Evolutionary conservation across 2,329 filamentous ascomycete genomes (phyloP), one percentile per base, ranked within the genome.

Genomic region (Fusarium fracticaudum): DNA sequence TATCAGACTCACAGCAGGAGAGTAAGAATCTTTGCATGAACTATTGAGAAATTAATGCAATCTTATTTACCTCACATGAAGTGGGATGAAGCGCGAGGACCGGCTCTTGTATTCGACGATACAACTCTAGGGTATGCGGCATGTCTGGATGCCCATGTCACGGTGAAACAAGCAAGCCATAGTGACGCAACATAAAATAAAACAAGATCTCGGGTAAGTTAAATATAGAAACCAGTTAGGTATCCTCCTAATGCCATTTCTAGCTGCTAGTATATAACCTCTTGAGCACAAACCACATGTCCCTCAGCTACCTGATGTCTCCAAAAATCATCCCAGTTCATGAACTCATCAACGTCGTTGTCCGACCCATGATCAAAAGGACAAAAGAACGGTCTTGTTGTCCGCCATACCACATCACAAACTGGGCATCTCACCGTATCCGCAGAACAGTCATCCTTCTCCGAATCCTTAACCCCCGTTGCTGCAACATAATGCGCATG

Each of bases 201-300:
- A 6, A n/a, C 14, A n/a, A n/a, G 22, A 0, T n/a, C 8, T 15
- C 14, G 13, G 40, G 0, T 43, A 0, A 40, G 11, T 5, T 1
- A 22, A 10, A n/a, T 17, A 43, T 24, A 0, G 3, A 3, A 29
- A 29, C 29, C 3, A 29, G 29, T 3, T 26, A 26, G 1, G 0
- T 13, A 12, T 20, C 7, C 7, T 8, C 24, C 4, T 3, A 12
- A 7, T 11, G n/a, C 22, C 14, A 2, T 24, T 26, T 20, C 5
- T 10, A 12, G 17, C 12, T 9, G 4, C 44, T 31, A 47, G 4
- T 7, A 3, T 0, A 40, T 3, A 12, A 4, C 24, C 0, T 20
- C 15, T 3, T 4, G 37, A 6, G 4, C 0, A 33, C 53, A 57
- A 44, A 57, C 53, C 0, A 24, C 5, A 0, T 57, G 38, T 8